Evolutionary conservation across 2,329 filamentous ascomycete species (phyloP).

Genomic region (Coniosporium tulheliwenetii): DNA sequence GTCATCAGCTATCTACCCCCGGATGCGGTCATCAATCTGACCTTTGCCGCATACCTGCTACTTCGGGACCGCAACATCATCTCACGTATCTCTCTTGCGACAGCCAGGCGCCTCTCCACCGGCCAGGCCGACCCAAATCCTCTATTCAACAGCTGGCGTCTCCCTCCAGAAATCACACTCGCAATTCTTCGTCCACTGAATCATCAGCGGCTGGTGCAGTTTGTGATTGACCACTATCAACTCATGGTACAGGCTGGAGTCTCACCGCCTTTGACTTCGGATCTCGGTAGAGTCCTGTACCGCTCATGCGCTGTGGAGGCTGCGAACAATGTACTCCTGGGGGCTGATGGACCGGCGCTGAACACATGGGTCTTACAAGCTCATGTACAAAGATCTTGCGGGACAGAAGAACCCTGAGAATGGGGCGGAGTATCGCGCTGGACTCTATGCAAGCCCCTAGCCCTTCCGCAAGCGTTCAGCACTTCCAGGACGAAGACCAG

Average conservation of each 20-base stretch:
- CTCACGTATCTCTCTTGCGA: conserved; percentile 13
- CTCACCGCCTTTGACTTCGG: not conserved
- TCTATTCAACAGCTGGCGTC: conserved; percentile 8
- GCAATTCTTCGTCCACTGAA: conserved; percentile 21
- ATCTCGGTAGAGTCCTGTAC: no score
- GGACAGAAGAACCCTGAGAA: no score
- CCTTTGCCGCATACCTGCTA: conserved; percentile 29
- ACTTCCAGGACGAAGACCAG: no score
- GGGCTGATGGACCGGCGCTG: no score
- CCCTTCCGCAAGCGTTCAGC: no score
- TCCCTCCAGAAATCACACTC: conserved; percentile 25
- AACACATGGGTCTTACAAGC: no score
- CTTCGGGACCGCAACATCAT: conserved; percentile 22
- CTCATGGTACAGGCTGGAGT: not conserved
- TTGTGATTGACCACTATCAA: conserved; percentile 11
- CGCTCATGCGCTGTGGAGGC: no score
- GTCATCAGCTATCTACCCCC: conserved; percentile 25
- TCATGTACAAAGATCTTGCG: no score
- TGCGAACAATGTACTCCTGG: no score
- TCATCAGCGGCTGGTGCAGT: conserved; percentile 20
- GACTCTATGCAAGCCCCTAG: no score
- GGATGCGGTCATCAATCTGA: conserved; percentile 27
- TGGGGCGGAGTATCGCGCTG: no score
- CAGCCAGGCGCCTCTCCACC: conserved; percentile 14
- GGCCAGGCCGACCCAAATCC: conserved; percentile 12